Evolutionary conservation across 1,284 basidiomycete genomes (phyloP).

Genomic region (Papiliotrema terrestris): DNA sequence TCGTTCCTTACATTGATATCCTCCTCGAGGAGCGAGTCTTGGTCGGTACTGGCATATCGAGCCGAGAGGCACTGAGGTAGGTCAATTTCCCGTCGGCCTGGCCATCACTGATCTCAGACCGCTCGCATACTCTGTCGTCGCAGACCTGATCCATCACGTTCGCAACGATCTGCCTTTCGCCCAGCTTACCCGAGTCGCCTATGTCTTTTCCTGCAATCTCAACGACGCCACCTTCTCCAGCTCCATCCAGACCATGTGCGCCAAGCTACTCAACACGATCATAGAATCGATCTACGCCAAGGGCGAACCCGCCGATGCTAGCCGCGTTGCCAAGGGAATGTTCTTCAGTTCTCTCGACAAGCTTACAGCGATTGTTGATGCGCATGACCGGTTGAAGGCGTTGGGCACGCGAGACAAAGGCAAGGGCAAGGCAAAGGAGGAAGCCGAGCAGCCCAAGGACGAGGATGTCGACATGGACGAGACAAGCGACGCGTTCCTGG

Average conservation of each 20-base stretch:
- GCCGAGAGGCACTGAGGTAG: constrained; percentile 77
- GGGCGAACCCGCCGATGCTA: constrained; percentile 65
- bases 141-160: constrained; percentile 91
- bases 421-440: constrained; percentile 43
- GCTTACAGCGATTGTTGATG: constrained; percentile 71
- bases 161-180: constrained; percentile 74
- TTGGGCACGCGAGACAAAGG: constrained; percentile 39
- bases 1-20: constrained; percentile 83
- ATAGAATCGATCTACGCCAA: constrained; percentile 78
- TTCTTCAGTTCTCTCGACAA: constrained; percentile 84
- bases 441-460: constrained; percentile 10
- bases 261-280: constrained; percentile 88
- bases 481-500: constrained; percentile 6
- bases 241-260: constrained; percentile 84
- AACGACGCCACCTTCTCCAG: constrained; percentile 83
- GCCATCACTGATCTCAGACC: constrained; percentile 53
- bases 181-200: constrained; percentile 77
- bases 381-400: constrained; percentile 54
- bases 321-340: constrained; percentile 66
- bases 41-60: constrained; percentile 72
- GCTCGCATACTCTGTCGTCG: constrained; percentile 80
- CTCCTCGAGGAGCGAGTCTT: constrained; percentile 89
- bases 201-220: constrained; percentile 81
- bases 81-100: constrained; percentile 18
- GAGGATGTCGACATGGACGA: constrained; percentile 25